Base-by-base conservation (phyloP, 2,329 filamentous ascomycete genomes). In the Rutstroemia sp. region DNA sequence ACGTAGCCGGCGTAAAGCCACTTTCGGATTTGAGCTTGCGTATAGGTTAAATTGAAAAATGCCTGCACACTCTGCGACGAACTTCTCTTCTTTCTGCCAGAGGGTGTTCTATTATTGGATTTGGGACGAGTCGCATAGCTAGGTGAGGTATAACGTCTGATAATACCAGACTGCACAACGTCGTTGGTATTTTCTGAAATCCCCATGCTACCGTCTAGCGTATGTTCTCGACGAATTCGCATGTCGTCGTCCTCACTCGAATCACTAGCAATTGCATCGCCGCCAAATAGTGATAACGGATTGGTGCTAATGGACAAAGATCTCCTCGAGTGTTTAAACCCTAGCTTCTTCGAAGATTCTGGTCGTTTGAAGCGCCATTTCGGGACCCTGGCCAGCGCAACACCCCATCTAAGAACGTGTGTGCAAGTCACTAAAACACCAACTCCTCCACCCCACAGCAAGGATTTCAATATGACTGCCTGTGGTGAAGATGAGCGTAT, bases 371-470 rank as follows among this genome's bases (percentile, higher is more conserved):
- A 92, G 45, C 92, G 88, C 90, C 92, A 96, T 64, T 84, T 90
- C 2, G 94, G 94, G 17, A 97, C 89, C 57, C 92, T 81, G 51
- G 92, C 92, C 59, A 99, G 75, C 25, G 86, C 81, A 53, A 97
- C 87, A 47, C 89, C 91, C 88, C 89, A 95, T 64, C 79, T 80
- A 38, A 97, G 81, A 12, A 94, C 81, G 30, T 84, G 79, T 30
- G 83, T 82, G 67, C 90, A 95, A 5, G 82, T 74, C 4, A 92
- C 73, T 53, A 96, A 82, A 16, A 95, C 71, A 47, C 82, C 79
- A 30, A 96, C 71, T 1, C 92, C 91, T n/a, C 92, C 86, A 46
- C 85, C 77, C 88, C 89, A 96, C 56, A 96, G 77, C 54, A 97
- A 75, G 16, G 87, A 84, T 73, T 95, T 94, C 48, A 97, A 75